Evolutionary conservation across 2,329 filamentous ascomycete genomes (phyloP), one percentile per base, ranked within the genome.

Genomic region (Verticillium dahliae): DNA sequence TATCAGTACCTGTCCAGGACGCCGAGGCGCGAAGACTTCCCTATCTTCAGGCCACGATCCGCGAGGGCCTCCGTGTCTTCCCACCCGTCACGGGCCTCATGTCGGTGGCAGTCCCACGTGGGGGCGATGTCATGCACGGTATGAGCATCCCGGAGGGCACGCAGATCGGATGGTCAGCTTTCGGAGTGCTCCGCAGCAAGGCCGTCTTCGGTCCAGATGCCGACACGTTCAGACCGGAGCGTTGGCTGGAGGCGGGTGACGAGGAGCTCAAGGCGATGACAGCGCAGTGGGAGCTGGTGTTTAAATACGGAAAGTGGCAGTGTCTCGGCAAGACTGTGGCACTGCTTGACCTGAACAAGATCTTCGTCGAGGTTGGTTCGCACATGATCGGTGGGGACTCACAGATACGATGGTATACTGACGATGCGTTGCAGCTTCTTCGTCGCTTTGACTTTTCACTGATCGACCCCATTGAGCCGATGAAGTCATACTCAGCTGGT

Each of bases 31-130:
- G 73, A 15, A 65, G 66, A 3, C 70, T 83, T 6, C 74, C 76
- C 0, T 84, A 82, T 62, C 72, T 85, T 7, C 76, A 80, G 63
- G 81, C 81, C 0, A 77, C 79, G 5, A 76, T 84, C 45, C 76
- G 76, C 58, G 82, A 84, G 65, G 77, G 75, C 0, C 69, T 83
- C 18, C 74, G 82, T 0, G 73, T 82, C 27, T 76, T 74, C 63
- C 77, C 80, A 2, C 79, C 80, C 0, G 73, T 78, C 0, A 73
- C 73, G 2, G 75, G 74, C 1, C 67, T 75, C 13, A 70, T 76
- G 64, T 68, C 66, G 39, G 72, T 72, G 52, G 62, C 71, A 1
- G 72, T 76, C 14, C 76, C 77, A 6, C 67, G 69, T 2, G 73
- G 73, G 15, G 77, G 76, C 56, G 74, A 75, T 57, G 67, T 72